phyloP scores from a whole-genome alignment of 2,329 filamentous ascomycete species.

The Mycosphaerella sp. region DNA sequence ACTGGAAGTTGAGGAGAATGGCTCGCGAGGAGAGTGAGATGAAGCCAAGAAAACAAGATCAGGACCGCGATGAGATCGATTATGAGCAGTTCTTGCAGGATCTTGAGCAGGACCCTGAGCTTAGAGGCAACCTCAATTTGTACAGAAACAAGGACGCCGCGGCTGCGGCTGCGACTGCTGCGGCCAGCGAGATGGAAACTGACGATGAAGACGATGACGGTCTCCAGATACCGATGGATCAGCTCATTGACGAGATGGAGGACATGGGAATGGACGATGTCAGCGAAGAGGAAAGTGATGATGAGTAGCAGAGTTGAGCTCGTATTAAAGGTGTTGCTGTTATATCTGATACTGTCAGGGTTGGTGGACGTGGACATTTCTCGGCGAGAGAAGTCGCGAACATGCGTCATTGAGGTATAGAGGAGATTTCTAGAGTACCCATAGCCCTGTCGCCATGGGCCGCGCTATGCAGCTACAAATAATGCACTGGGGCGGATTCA shows the following conservation, averaged over 20 bases:
- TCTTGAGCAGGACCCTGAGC: conserved; percentile 89
- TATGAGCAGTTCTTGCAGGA: conserved; percentile 97
- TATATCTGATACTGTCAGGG: background rate
- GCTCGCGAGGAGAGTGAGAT: conserved; percentile 80
- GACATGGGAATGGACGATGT: conserved; percentile 66
- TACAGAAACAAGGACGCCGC: conserved; percentile 62
- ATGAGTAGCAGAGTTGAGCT: background rate
- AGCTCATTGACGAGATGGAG: conserved; percentile 83
- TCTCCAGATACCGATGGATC: conserved; percentile 45
- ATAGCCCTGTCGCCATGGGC: background rate
- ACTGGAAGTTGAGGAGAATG: conserved; percentile 96
- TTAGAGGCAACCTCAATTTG: conserved; percentile 73
- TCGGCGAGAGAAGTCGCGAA: background rate
- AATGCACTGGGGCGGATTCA: no score
- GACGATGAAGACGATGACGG: conserved; percentile 52
- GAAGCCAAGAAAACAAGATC: conserved; percentile 77
- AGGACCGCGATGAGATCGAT: conserved; percentile 81
- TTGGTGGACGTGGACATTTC: background rate
- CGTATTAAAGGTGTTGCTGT: background rate
- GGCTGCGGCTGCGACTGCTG: conserved; percentile 50
- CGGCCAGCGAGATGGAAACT: conserved; percentile 58
- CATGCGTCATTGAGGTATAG: background rate
- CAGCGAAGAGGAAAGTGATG: conserved; percentile 22
- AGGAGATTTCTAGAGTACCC: background rate
- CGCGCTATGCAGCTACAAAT: no score